phyloP scores from a whole-genome alignment of 345 rosid species.

The Durio zibethinus region DNA sequence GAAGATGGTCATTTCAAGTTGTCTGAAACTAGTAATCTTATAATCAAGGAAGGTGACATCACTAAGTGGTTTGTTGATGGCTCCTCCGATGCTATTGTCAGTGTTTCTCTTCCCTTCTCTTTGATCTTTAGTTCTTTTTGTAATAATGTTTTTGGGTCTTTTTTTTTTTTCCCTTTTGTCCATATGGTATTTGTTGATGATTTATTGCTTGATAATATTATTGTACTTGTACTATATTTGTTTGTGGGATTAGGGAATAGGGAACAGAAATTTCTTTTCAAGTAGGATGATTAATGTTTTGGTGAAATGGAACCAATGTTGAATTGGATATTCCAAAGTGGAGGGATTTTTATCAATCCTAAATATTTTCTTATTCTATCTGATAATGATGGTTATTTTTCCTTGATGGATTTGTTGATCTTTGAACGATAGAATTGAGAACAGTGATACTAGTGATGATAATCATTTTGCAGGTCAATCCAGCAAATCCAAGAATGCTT shows the following conservation, averaged over 20 bases:
- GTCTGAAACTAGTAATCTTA: conserved; percentile 47
- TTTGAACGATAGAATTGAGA: background rate
- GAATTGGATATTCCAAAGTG: background rate
- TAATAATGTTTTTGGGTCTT: background rate
- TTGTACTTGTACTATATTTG: background rate
- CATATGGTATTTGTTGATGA: background rate
- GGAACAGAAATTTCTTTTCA: background rate
- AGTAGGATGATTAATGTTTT: background rate
- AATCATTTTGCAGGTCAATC: conserved; percentile 49
- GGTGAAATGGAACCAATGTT: background rate
- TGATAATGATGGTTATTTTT: background rate
- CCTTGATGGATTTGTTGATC: background rate
- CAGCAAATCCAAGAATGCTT: conserved; percentile 78
- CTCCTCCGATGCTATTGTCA: conserved; percentile 77
- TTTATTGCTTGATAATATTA: background rate
- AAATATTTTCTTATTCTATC: background rate
- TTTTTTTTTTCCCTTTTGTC: too few species aligned
- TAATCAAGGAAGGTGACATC: conserved; percentile 73
- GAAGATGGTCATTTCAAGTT: conserved; percentile 34
- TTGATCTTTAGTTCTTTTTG: background rate
- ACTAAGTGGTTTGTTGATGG: conserved; percentile 75
- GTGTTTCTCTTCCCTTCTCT: conserved; percentile 15
- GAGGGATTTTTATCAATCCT: background rate
- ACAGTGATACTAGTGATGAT: background rate
- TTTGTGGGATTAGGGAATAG: background rate